Evolutionary conservation across 2,329 filamentous ascomycete species (phyloP).

Genomic region (Pseudodiploospora longispora): DNA sequence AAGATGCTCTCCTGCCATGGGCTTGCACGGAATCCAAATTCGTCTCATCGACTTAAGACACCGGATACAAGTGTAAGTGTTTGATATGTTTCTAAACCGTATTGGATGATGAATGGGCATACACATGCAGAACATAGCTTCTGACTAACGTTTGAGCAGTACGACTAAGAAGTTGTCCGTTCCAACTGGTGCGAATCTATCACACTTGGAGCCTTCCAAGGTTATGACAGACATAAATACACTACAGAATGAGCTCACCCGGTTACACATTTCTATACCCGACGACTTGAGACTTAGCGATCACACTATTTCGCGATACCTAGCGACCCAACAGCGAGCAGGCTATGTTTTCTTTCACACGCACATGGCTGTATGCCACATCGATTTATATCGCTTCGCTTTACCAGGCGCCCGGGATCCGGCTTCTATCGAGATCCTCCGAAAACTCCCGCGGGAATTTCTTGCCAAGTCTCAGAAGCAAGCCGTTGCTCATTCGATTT

Average conservation of each 20-base stretch:
- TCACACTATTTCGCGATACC: slow-evolving; percentile 23
- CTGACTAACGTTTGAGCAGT: slow-evolving; percentile 9
- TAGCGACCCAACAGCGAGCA: slow-evolving; percentile 21
- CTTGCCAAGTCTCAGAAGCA: slow-evolving; percentile 29
- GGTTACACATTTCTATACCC: slow-evolving; percentile 27
- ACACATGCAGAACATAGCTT: no score
- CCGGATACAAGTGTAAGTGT: slow-evolving; percentile 27
- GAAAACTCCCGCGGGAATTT: slow-evolving; percentile 28
- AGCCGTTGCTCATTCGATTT: slow-evolving; percentile 30
- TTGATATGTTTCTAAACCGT: no score
- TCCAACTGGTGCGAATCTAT: slow-evolving; percentile 10
- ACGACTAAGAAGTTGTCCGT: slow-evolving; percentile 19
- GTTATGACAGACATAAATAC: slow-evolving; percentile 29
- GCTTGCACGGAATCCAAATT: slow-evolving; percentile 26
- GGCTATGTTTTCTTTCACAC: slow-evolving; percentile 31
- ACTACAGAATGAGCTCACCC: slow-evolving; percentile 29
- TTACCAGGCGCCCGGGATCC: slow-evolving; percentile 27
- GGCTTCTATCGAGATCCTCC: slow-evolving; percentile 22
- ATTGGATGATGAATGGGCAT: no score
- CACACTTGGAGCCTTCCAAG: slow-evolving; percentile 25
- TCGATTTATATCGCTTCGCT: slow-evolving; percentile 32
- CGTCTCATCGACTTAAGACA: slow-evolving; percentile 29
- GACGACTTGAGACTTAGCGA: slow-evolving; percentile 25
- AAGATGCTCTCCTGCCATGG: slow-evolving; percentile 16
- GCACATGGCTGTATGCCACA: slow-evolving; percentile 26